Percentiles rank a stretch among this genome's conserved stretches.
phyloP scores from a whole-genome alignment of 2,329 filamentous ascomycete species.

The Botrytis pseudocinerea region DNA sequence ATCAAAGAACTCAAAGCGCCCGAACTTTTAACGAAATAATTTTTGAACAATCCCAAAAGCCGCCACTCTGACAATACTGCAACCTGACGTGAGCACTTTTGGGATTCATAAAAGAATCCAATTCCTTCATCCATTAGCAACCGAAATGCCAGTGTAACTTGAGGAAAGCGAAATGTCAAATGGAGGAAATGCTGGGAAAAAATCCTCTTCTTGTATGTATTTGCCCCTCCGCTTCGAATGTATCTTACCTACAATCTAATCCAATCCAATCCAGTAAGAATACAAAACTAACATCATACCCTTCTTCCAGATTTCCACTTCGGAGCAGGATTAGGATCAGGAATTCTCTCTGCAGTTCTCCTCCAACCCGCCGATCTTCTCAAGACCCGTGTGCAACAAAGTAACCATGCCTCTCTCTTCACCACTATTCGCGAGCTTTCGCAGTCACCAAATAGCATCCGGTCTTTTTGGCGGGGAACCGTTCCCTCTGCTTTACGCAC shows the following conservation, averaged over 20 bases:
- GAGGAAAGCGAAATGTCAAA: constrained; percentile 48
- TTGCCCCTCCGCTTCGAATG: not conserved
- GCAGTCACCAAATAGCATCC: constrained; percentile 60
- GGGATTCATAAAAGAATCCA: constrained; percentile 4
- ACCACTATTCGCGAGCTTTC: constrained; percentile 70
- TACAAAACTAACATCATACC: not conserved
- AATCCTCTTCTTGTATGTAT: constrained; percentile 52
- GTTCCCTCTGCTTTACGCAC: constrained; percentile 91
- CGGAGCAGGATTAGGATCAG: constrained; percentile 81
- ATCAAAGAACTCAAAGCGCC: constrained; percentile 12
- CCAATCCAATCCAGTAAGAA: not conserved
- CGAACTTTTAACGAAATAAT: constrained; percentile 14
- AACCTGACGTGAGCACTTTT: constrained; percentile 20
- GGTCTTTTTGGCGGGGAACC: constrained; percentile 87
- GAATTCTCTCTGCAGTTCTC: constrained; percentile 82
- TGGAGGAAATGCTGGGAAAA: constrained; percentile 50
- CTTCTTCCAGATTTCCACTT: constrained; percentile 72
- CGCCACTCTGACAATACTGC: not conserved
- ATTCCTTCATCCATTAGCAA: not conserved
- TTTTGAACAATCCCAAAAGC: constrained; percentile 3
- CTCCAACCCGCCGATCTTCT: constrained; percentile 94
- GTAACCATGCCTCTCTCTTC: constrained; percentile 67
- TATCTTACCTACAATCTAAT: not conserved
- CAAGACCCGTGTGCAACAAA: constrained; percentile 94
- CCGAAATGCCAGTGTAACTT: constrained; percentile 32